Evolutionary conservation across 306 rosid species (phyloP).

Genomic region (Casuarina equisetifolia): DNA sequence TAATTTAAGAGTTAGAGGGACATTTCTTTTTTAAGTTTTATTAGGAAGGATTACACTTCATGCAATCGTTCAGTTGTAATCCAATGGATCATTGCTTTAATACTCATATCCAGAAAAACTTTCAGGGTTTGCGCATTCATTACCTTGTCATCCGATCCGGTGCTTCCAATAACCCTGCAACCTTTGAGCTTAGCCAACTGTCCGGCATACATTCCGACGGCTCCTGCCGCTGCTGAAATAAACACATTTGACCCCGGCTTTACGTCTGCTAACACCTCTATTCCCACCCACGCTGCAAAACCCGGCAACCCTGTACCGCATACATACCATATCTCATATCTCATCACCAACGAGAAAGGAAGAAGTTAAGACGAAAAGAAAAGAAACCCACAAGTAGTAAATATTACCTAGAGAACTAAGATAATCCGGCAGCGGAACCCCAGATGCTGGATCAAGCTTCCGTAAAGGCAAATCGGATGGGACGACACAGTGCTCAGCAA

Average conservation of each 20-base stretch:
- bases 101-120: background rate
- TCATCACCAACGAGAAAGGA: background rate
- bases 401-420: slow-evolving; percentile 44
- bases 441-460: slow-evolving; percentile 38
- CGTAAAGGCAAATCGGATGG: slow-evolving; percentile 20
- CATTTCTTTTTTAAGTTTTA: too few species aligned
- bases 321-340: background rate
- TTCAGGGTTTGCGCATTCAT: background rate
- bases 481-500: slow-evolving; percentile 41
- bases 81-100: too few species aligned
- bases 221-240: slow-evolving; percentile 67
- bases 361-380: background rate
- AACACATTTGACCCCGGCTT: slow-evolving; percentile 55
- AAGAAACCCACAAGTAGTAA: background rate
- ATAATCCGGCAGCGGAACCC: slow-evolving; percentile 50
- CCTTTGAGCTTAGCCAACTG: slow-evolving; percentile 68
- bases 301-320: slow-evolving; percentile 48
- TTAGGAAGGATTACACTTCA: too few species aligned
- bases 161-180: slow-evolving; percentile 63
- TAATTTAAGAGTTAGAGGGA: too few species aligned
- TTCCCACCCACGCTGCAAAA: slow-evolving; percentile 71
- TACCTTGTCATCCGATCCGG: slow-evolving; percentile 63
- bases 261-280: slow-evolving; percentile 48
- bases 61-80: too few species aligned
- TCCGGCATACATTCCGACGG: slow-evolving; percentile 63